phyloP scores from a whole-genome alignment of 2,329 filamentous ascomycete species.

The Trichoderma lentiforme region DNA sequence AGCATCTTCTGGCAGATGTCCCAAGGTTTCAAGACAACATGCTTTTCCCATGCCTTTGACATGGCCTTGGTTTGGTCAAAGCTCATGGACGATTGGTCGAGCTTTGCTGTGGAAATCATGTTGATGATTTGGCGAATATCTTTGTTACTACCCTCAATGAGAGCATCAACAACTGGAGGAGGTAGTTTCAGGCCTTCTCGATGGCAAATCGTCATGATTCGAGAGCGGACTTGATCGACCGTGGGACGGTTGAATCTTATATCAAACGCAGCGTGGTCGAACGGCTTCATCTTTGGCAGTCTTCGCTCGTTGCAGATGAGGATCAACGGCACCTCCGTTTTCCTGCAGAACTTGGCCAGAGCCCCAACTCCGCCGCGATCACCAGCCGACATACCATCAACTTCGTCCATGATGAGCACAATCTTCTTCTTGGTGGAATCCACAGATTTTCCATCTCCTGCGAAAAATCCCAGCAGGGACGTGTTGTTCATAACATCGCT shows the following conservation, averaged over 20 bases:
- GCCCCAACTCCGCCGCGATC: constrained; percentile 95
- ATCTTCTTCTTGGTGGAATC: constrained; percentile 85
- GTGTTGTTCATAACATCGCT: constrained; percentile 90
- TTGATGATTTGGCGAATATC: constrained; percentile 98
- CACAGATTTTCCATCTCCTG: constrained; percentile 75
- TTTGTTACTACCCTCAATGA: constrained; percentile 92
- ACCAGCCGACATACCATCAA: constrained; percentile 97
- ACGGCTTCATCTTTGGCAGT: constrained; percentile 96
- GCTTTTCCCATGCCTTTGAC: constrained; percentile 98
- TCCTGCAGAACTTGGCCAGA: constrained; percentile 90
- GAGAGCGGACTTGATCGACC: constrained; percentile 82
- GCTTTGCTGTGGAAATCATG: constrained; percentile 92
- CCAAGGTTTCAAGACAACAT: constrained; percentile 95
- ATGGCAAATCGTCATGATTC: constrained; percentile 93
- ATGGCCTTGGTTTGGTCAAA: constrained; percentile 87
- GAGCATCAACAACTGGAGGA: constrained; percentile 76
- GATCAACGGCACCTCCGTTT: constrained; percentile 91
- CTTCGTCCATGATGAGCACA: constrained; percentile 97
- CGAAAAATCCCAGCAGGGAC: constrained; percentile 87
- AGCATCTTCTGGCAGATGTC: constrained; percentile 95
- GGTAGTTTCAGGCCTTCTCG: constrained; percentile 87
- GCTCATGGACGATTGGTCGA: constrained; percentile 76
- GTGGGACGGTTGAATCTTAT: constrained; percentile 86
- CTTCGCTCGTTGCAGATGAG: constrained; percentile 95
- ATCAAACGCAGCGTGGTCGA: constrained; percentile 81